These are phyloP conservation scores for Corchorus olitorius DNA, from an alignment of 345 rosid genomes.

Conservation along the genomic window DNA sequence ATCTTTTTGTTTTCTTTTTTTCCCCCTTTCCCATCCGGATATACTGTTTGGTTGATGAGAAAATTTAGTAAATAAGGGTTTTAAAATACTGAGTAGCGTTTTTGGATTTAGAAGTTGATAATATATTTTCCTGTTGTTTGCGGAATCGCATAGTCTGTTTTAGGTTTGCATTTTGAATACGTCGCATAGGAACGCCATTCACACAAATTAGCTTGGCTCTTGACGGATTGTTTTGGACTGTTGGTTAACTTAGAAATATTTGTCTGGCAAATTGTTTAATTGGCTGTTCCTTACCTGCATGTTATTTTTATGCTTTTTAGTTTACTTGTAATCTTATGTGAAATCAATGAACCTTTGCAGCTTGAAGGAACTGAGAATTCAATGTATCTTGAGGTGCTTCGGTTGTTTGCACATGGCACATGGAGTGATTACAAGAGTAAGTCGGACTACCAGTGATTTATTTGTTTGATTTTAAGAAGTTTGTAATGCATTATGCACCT, in stretches of 20 bases:
- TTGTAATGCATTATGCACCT: not conserved
- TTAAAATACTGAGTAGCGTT: not conserved
- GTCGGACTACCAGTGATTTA: slow-evolving; percentile 1
- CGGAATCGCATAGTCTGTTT: too few relatives aligned
- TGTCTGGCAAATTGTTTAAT: not conserved
- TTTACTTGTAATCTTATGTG: slow-evolving; percentile 1
- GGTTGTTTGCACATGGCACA: slow-evolving; percentile 89
- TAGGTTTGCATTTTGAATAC: not conserved
- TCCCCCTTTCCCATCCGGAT: not conserved
- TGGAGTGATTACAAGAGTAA: slow-evolving; percentile 94
- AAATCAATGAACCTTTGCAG: slow-evolving; percentile 44
- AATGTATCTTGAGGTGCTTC: slow-evolving; percentile 55
- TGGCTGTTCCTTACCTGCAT: not conserved
- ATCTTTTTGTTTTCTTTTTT: not conserved
- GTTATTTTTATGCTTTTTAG: not conserved
- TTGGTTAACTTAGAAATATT: not conserved
- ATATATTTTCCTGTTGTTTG: not conserved
- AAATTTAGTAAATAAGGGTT: slow-evolving; percentile 9
- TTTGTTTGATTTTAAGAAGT: not conserved
- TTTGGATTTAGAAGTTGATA: slow-evolving; percentile 1
- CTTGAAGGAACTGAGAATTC: slow-evolving; percentile 77
- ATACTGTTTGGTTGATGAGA: slow-evolving; percentile 15
- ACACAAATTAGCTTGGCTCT: not conserved
- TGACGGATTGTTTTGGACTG: not conserved
- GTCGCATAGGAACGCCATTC: not conserved